Evolutionary conservation across 192 early-diverging fungal genomes (phyloP).

Genomic region (Coemansia sp.): DNA sequence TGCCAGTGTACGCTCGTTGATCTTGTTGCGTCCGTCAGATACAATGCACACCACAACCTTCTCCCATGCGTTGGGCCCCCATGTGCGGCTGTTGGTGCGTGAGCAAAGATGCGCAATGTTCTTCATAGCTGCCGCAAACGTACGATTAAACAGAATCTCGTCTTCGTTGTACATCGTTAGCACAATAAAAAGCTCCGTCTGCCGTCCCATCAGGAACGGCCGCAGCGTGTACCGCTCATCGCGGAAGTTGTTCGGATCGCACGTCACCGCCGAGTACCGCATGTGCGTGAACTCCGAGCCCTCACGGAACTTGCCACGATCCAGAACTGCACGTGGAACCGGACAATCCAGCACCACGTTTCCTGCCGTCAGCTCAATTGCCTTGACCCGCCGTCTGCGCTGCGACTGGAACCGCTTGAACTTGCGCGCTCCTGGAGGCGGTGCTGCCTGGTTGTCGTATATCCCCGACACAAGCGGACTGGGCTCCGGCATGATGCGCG

Average conservation of each 20-base stretch:
- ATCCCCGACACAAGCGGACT: slow-evolving; percentile 41
- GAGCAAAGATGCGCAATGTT: slow-evolving; percentile 90
- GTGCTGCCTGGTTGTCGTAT: slow-evolving; percentile 47
- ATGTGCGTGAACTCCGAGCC: slow-evolving; percentile 88
- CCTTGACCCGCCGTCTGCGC: slow-evolving; percentile 51
- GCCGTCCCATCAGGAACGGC: slow-evolving; percentile 67
- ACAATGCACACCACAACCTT: slow-evolving; percentile 94
- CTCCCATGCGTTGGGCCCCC: slow-evolving; percentile 87
- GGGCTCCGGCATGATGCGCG: slow-evolving; percentile 48
- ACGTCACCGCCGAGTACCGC: slow-evolving; percentile 92
- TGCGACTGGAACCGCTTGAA: slow-evolving; percentile 54
- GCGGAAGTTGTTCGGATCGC: slow-evolving; percentile 82
- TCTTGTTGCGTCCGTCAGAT: slow-evolving; percentile 83
- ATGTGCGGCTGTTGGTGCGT: slow-evolving; percentile 71
- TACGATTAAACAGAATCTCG: slow-evolving; percentile 84
- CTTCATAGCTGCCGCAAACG: slow-evolving; percentile 84
- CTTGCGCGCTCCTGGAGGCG: slow-evolving; percentile 48
- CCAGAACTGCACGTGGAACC: slow-evolving; percentile 62
- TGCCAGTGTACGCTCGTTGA: slow-evolving; percentile 73
- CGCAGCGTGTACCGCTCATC: slow-evolving; percentile 76
- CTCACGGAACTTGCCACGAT: slow-evolving; percentile 51
- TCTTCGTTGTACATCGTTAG: slow-evolving; percentile 95
- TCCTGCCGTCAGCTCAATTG: slow-evolving; percentile 66
- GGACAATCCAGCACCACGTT: slow-evolving; percentile 76
- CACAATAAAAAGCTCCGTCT: slow-evolving; percentile 90